These are phyloP conservation scores for Scleroderma bovista DNA, from an alignment of 768 basidiomycete genomes.

Conservation along the genomic window DNA sequence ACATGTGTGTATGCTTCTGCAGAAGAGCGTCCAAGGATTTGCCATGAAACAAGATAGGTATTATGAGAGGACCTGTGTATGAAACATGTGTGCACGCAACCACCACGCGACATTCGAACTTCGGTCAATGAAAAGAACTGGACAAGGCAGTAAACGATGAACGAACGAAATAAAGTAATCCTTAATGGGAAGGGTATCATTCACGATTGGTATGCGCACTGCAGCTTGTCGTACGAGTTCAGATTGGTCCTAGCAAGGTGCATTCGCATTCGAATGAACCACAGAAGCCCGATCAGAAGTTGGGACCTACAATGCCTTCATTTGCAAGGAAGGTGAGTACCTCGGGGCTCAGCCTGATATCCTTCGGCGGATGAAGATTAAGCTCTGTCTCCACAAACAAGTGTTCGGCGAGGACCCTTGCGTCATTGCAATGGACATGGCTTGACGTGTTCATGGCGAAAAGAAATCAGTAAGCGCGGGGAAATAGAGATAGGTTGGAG, in stretches of 20 bases:
- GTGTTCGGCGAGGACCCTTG: not conserved
- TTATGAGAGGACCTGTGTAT: constrained; percentile 54
- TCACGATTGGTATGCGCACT: constrained; percentile 27
- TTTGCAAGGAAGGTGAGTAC: constrained; percentile 32
- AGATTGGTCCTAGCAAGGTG: constrained; percentile 18
- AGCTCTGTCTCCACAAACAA: constrained; percentile 6
- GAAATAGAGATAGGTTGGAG: too few species aligned
- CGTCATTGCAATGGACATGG: too few species aligned
- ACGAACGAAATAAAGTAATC: constrained; percentile 50
- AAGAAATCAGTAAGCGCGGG: too few species aligned
- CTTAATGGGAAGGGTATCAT: constrained; percentile 43
- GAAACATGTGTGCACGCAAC: not conserved
- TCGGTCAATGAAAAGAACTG: not conserved
- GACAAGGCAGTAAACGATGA: not conserved
- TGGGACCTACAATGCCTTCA: constrained; percentile 25
- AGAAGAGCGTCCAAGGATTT: constrained; percentile 50
- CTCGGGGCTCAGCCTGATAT: constrained; percentile 32
- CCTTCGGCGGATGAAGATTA: constrained; percentile 16
- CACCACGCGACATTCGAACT: not conserved
- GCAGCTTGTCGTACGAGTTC: constrained; percentile 33
- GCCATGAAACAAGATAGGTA: constrained; percentile 56
- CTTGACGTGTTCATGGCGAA: too few species aligned
- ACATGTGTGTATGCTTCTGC: constrained; percentile 52
- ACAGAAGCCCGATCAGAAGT: not conserved
- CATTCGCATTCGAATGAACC: not conserved